These are phyloP conservation scores for Cladosporium sp. DNA, from an alignment of 2,329 filamentous ascomycete species.

Conservation along the genomic window DNA sequence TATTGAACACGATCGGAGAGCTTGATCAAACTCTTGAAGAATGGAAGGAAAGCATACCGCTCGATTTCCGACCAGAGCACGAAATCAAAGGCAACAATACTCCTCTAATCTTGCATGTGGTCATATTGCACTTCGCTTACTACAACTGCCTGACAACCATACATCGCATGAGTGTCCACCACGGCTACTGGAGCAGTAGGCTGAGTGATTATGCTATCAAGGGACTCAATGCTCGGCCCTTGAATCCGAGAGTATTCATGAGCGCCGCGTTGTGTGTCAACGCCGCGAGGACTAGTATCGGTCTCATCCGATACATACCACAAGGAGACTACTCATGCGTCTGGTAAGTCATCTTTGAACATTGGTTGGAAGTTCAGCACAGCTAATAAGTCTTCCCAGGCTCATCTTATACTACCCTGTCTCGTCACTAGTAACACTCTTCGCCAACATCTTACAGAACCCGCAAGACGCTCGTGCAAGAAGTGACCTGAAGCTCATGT, in stretches of 20 bases:
- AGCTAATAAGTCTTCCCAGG: conserved; percentile 39
- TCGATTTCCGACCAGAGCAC: conserved; percentile 95
- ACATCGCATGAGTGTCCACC: conserved; percentile 96
- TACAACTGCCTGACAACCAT: conserved; percentile 98
- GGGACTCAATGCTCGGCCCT: conserved; percentile 80
- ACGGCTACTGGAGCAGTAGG: conserved; percentile 96
- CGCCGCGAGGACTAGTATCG: conserved; percentile 87
- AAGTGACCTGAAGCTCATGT: conserved; percentile 88
- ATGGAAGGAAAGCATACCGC: conserved; percentile 93
- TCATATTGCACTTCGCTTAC: conserved; percentile 92
- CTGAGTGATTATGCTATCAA: conserved; percentile 93
- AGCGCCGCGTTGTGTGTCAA: conserved; percentile 90
- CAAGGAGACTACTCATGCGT: conserved; percentile 93
- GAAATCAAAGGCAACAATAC: conserved; percentile 92
- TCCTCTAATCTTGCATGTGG: conserved; percentile 88
- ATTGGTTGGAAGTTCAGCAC: background rate
- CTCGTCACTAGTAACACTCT: conserved; percentile 87
- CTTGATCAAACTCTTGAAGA: conserved; percentile 78
- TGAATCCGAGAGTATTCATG: conserved; percentile 92
- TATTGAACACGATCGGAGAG: conserved; percentile 93
- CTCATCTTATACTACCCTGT: conserved; percentile 96
- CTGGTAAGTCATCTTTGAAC: conserved; percentile 59
- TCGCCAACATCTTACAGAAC: conserved; percentile 94
- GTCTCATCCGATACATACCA: conserved; percentile 90
- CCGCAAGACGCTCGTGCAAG: conserved; percentile 83